Percentiles rank a stretch among this genome's conserved stretches.
Conservation (phyloP, 768 basidiomycete genomes). For the Leucocoprinus birnbaumii region DNA sequence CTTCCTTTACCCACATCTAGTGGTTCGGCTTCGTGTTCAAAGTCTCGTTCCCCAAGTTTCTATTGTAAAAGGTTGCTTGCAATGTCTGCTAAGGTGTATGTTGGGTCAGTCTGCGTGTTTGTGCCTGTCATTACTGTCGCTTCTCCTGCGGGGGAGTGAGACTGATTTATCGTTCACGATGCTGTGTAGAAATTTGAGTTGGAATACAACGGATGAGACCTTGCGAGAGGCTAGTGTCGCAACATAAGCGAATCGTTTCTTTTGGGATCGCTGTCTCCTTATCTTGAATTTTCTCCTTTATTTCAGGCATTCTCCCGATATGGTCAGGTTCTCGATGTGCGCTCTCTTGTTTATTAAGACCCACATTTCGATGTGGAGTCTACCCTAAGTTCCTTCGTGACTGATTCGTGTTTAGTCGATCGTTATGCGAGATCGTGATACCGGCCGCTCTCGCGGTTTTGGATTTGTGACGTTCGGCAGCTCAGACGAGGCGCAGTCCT, state of each 20-base stretch:
- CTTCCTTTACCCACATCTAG: constrained; percentile 9
- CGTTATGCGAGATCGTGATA: constrained; percentile 98
- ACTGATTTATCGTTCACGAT: constrained; percentile 56
- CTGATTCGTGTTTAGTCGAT: constrained; percentile 62
- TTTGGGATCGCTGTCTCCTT: constrained; percentile 40
- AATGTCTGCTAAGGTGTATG: constrained; percentile 88
- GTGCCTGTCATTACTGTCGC: constrained; percentile 42
- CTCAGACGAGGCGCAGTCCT: constrained; percentile 66
- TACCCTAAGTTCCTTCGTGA: background rate
- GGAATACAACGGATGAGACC: constrained; percentile 93
- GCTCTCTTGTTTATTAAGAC: constrained; percentile 31
- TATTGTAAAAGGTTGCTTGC: constrained; percentile 52
- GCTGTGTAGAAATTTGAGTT: constrained; percentile 83
- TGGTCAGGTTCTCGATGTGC: constrained; percentile 90
- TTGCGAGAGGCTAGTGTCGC: constrained; percentile 82
- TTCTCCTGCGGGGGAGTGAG: constrained; percentile 45
- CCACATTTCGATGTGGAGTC: constrained; percentile 1
- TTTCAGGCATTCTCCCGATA: constrained; percentile 80
- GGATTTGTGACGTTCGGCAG: constrained; percentile 85
- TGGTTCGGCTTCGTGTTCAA: constrained; percentile 27
- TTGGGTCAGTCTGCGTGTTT: constrained; percentile 84
- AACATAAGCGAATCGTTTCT: constrained; percentile 26
- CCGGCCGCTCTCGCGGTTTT: constrained; percentile 94
- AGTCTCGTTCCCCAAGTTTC: constrained; percentile 46
- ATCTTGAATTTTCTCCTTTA: constrained; percentile 37